phyloP scores from a whole-genome alignment of 2,329 filamentous ascomycete genomes.

The Geosmithia flava region DNA sequence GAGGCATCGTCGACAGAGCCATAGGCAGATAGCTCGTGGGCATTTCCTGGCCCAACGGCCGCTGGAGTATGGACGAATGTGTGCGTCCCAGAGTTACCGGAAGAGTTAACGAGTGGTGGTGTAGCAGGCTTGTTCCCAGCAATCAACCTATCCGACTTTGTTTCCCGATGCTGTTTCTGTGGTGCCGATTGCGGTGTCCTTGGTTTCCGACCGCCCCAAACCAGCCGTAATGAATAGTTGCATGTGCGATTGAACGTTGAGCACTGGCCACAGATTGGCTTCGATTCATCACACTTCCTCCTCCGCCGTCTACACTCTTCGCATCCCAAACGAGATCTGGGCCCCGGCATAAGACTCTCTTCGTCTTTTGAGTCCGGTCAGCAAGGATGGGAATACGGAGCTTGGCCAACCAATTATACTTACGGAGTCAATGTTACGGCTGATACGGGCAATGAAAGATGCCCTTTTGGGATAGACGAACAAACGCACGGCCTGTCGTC shows the following conservation, averaged over 20 bases:
- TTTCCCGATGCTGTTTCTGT: background rate
- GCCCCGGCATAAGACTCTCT: slow-evolving; percentile 8
- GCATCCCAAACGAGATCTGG: slow-evolving; percentile 13
- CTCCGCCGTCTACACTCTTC: slow-evolving; percentile 14
- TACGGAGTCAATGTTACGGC: background rate
- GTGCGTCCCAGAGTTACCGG: too few relatives aligned
- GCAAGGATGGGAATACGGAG: background rate
- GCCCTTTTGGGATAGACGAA: too few relatives aligned
- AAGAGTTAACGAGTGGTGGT: background rate
- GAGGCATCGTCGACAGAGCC: background rate
- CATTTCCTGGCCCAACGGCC: background rate
- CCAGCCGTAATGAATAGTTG: slow-evolving; percentile 10
- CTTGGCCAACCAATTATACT: background rate
- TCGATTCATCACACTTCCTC: slow-evolving; percentile 14
- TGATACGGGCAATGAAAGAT: background rate
- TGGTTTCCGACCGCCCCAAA: slow-evolving; percentile 9
- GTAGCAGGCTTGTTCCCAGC: background rate
- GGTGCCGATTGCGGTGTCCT: slow-evolving; percentile 1
- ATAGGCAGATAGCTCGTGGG: background rate
- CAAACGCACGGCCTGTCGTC: background rate
- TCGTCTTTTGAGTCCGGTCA: background rate
- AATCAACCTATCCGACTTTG: background rate
- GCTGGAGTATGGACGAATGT: background rate
- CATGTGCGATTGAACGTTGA: slow-evolving; percentile 6
- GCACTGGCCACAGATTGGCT: slow-evolving; percentile 12